phyloP scores from a whole-genome alignment of 495 filamentous ascomycete species.

The Xylaria acuta region DNA sequence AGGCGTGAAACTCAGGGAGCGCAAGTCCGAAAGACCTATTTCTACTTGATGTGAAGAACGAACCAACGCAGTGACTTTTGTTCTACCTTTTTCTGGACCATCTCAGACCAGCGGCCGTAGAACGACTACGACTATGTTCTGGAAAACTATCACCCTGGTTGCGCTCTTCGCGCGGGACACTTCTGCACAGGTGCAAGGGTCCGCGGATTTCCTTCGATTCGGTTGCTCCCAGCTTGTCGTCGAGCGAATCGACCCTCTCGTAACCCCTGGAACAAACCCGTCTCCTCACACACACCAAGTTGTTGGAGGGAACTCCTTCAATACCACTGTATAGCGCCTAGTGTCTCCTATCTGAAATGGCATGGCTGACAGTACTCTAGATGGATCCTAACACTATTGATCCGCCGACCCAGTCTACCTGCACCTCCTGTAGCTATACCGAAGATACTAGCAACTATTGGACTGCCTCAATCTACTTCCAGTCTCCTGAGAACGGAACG shows the following conservation, averaged over 20 bases:
- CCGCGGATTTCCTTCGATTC: slow-evolving; percentile 43
- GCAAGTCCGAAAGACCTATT: background rate
- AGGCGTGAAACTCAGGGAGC: background rate
- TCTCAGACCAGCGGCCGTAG: background rate
- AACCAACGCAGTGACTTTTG: background rate
- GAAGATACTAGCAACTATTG: slow-evolving; percentile 54
- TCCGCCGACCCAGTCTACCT: slow-evolving; percentile 42
- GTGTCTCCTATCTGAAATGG: background rate
- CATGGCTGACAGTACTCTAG: slow-evolving; percentile 20
- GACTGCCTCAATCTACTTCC: slow-evolving; percentile 54
- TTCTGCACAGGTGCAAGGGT: slow-evolving; percentile 36
- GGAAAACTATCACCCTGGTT: slow-evolving; percentile 30
- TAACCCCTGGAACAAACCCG: slow-evolving; percentile 43
- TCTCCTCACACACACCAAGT: slow-evolving; percentile 50
- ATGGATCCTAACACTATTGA: slow-evolving; percentile 46
- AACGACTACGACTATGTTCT: slow-evolving; percentile 31
- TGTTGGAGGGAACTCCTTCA: slow-evolving; percentile 49
- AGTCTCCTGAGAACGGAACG: slow-evolving; percentile 49
- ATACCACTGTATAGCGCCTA: slow-evolving; percentile 34
- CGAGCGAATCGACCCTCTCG: slow-evolving; percentile 48
- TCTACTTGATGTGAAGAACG: background rate
- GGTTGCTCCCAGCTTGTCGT: slow-evolving; percentile 49
- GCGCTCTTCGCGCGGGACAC: slow-evolving; percentile 42
- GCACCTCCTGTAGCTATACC: slow-evolving; percentile 45
- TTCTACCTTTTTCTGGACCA: background rate